Evolutionary conservation across 2,329 filamentous ascomycete genomes (phyloP), one percentile per base, ranked within the genome.

Genomic region (Cyclaneusma minus): DNA sequence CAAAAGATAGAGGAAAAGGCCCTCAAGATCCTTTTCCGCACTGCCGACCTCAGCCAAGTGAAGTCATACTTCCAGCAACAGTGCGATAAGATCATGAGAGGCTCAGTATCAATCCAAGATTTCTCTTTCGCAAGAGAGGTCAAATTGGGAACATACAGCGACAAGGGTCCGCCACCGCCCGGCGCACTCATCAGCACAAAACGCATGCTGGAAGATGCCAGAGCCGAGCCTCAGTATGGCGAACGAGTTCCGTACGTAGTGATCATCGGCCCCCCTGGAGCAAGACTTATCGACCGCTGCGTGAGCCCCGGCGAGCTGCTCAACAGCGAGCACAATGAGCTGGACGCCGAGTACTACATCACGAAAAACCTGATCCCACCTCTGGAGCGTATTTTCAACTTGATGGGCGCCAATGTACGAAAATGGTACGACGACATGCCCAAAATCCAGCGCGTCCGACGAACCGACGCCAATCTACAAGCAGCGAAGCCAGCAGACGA

Each of bases 351-450:
- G 40, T 98, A 98, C 52, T 98, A 98, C 56, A 95, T 98, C 42
- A 71, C 68, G 11, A 95, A 94, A 56, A 95, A 94, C 46, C 48
- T 98, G 6, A 91, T 98, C 25, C 89, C 89, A 5, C 89, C 89
- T 1, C 64, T 98, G 1, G 87, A 95, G 50, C 75, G 89, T 15
- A 94, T 98, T 37, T 94, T 98, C 58, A 93, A 89, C 43, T 73
- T 98, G 3, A 80, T 95, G 3, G 89, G 89, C 5, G 89, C 84
- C 16, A 92, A 89, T 46, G 80, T 95, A 1, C 60, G 80, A 11
- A 66, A 70, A 32, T 98, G 89, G 89, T 95, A 84, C 44, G 83
- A 93, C 35, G 84, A 94, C 51, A 91, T 95, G 83, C 87, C 87
- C 23, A 93, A 91, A 48, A 62, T 89, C 12, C 79, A 84, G 44